Conservation (phyloP, 768 basidiomycete genomes). For the Rhizopogon roseolus region DNA sequence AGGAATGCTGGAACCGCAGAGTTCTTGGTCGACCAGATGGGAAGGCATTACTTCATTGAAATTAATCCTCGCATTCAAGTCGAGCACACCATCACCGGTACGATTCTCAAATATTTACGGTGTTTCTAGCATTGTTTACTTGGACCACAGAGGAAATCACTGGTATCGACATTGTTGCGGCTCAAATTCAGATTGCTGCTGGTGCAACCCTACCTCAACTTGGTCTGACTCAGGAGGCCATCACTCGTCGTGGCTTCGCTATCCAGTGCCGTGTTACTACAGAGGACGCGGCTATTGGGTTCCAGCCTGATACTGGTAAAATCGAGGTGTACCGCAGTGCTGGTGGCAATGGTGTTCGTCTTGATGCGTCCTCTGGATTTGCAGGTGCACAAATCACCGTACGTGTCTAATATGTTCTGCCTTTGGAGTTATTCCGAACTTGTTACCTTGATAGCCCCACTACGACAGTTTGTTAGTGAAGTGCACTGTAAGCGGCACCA, state of each 20-base stretch:
- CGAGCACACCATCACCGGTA: conserved; percentile 98
- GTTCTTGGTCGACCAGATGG: conserved; percentile 96
- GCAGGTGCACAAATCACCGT: conserved; percentile 99
- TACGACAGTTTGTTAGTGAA: conserved; percentile 98
- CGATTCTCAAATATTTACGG: conserved; percentile 12
- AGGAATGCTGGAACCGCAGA: conserved; percentile 97
- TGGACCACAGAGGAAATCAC: conserved; percentile 87
- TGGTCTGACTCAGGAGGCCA: conserved; percentile 92
- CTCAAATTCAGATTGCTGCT: conserved; percentile 99
- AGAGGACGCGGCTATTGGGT: conserved; percentile 85
- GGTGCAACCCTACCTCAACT: conserved; percentile 94
- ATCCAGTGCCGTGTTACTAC: conserved; percentile 99
- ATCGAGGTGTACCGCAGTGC: conserved; percentile 99
- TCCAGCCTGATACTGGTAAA: conserved; percentile 99
- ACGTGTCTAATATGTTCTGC: conserved; percentile 19
- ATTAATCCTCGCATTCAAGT: conserved; percentile 99
- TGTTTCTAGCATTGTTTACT: conserved; percentile 1
- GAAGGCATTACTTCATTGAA: conserved; percentile 98
- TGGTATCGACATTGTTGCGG: conserved; percentile 98
- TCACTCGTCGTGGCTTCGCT: conserved; percentile 93
- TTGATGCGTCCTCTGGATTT: conserved; percentile 96
- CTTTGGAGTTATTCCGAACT: not conserved
- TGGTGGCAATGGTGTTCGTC: conserved; percentile 95
- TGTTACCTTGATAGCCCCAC: conserved; percentile 60
- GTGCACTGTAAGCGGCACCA: conserved; percentile 92